Evolutionary conservation across 305 asterid species (phyloP).

Genomic region (Stenogyne calaminthoides): DNA sequence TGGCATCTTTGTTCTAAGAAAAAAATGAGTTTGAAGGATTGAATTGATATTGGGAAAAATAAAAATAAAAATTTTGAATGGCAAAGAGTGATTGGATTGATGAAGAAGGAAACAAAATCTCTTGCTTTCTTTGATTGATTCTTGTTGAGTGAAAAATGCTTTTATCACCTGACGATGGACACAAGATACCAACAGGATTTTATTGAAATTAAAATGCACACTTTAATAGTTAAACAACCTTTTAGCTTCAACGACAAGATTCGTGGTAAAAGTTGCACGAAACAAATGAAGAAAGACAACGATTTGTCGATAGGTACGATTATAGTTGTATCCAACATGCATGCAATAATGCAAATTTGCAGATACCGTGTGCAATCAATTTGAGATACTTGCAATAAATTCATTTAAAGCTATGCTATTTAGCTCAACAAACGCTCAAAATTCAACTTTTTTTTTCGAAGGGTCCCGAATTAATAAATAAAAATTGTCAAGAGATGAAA

Average conservation of each 20-base stretch:
- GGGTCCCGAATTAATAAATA: too few species aligned
- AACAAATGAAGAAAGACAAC: neutral
- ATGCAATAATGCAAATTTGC: slow-evolving; percentile 10
- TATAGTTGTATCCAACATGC: neutral
- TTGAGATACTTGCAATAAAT: neutral
- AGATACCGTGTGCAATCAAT: neutral
- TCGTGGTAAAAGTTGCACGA: neutral
- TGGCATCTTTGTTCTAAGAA: too few species aligned
- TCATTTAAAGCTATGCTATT: neutral
- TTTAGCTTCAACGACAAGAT: neutral
- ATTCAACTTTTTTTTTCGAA: slow-evolving; percentile 18
- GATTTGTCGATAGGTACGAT: neutral
- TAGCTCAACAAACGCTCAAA: slow-evolving; percentile 12
- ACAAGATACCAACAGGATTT: neutral
- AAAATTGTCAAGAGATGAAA: too few species aligned
- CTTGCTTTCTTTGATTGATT: neutral
- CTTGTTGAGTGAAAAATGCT: neutral
- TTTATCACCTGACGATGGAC: slow-evolving; percentile 9
- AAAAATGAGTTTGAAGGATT: too few species aligned
- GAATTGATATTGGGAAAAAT: too few species aligned
- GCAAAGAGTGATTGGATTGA: too few species aligned
- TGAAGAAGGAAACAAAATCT: neutral
- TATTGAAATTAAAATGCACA: neutral
- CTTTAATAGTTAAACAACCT: slow-evolving; percentile 18
- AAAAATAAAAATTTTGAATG: too few species aligned